Conservation (phyloP, 2,329 filamentous ascomycete genomes). For the Sporothrix phasma region DNA sequence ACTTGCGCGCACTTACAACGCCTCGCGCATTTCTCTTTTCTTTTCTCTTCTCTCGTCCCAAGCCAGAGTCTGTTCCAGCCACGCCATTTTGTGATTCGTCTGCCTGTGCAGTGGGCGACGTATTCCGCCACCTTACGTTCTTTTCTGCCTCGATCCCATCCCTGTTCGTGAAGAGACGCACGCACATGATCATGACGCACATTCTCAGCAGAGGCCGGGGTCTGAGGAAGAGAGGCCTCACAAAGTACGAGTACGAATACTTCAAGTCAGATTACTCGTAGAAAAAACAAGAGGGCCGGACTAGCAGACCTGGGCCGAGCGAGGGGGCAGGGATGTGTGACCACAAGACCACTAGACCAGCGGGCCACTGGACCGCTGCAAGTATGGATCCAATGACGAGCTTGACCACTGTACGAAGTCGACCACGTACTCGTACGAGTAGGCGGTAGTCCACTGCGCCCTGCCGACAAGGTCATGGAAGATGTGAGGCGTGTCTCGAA, state of each 20-base stretch:
- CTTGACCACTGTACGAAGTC: neutral
- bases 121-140: too few species aligned
- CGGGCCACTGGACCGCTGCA: too few species aligned
- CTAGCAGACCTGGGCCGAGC: neutral
- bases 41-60: neutral
- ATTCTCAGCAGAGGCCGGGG: neutral
- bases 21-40: neutral
- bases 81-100: neutral
- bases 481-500: too few species aligned
- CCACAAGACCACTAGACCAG: neutral
- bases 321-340: neutral
- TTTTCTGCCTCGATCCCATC: neutral
- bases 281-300: neutral
- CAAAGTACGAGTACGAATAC: too few species aligned
- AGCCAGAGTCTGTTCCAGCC: neutral
- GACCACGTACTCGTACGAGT: too few species aligned
- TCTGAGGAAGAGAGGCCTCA: too few species aligned
- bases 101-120: neutral
- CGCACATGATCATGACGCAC: constrained; percentile 10
- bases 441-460: too few species aligned
- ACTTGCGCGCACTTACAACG: neutral
- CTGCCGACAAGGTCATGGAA: too few species aligned
- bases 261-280: too few species aligned
- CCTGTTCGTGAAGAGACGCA: neutral
- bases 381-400: neutral